A percentile compares a stretch with the other conserved stretches of the same genome.
Evolutionary conservation across 2,329 filamentous ascomycete species (phyloP).

Genomic region (Hypomyces rosellus): DNA sequence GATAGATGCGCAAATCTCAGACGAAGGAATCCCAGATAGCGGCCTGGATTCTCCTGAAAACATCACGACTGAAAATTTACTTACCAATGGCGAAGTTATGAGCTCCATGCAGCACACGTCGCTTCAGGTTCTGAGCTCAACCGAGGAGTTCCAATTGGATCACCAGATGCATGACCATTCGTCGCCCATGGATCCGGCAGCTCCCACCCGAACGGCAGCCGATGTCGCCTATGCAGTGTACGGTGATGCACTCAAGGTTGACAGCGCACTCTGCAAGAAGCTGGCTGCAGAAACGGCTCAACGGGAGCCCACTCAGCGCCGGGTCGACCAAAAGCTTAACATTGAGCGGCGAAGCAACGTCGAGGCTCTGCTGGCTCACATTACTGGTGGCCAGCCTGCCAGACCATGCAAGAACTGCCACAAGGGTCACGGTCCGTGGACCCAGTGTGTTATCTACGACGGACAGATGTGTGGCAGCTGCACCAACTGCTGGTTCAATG

Average conservation of each 20-base stretch:
- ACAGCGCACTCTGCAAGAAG: constrained; percentile 49
- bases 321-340: constrained; percentile 49
- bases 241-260: constrained; percentile 41
- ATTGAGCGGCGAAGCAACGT: constrained; percentile 53
- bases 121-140: constrained; percentile 3
- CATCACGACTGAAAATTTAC: constrained; percentile 9
- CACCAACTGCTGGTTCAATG: constrained; percentile 59
- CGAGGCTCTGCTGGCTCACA: constrained; percentile 52
- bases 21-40: constrained; percentile 3
- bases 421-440: constrained; percentile 56
- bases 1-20: background rate
- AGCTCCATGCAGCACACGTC: constrained; percentile 3
- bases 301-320: constrained; percentile 46
- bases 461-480: constrained; percentile 57
- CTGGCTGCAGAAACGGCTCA: constrained; percentile 44
- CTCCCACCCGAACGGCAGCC: constrained; percentile 33
- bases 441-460: constrained; percentile 50
- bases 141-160: constrained; percentile 9
- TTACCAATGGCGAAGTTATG: constrained; percentile 11
- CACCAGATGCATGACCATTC: constrained; percentile 6
- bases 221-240: constrained; percentile 42
- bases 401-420: constrained; percentile 54
- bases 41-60: constrained; percentile 11
- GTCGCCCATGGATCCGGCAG: constrained; percentile 2
- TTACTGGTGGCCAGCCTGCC: constrained; percentile 43